These are phyloP conservation scores for Gymnopus androsaceus DNA, from an alignment of 1,284 basidiomycete species.

Conservation along the genomic window DNA sequence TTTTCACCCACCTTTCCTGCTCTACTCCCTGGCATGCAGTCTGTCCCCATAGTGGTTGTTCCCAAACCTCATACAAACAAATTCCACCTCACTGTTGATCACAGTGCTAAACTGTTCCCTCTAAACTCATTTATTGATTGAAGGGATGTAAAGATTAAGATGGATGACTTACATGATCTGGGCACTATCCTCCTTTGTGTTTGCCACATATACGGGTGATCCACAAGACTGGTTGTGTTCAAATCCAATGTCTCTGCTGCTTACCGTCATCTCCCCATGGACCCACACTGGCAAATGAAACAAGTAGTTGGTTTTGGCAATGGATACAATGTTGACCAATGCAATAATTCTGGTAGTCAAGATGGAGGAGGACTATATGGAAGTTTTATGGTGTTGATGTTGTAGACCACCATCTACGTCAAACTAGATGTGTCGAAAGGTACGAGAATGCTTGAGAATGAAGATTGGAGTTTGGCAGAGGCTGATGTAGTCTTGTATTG, in stretches of 20 bases:
- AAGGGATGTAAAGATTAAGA: constrained; percentile 19
- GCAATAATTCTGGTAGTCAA: background rate
- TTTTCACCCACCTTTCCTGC: constrained; percentile 40
- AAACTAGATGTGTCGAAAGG: background rate
- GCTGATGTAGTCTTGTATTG: background rate
- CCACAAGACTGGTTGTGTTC: too few species aligned
- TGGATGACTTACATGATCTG: too few species aligned
- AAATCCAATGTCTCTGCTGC: constrained; percentile 28
- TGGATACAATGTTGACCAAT: background rate
- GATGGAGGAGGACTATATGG: background rate
- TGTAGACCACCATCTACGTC: background rate
- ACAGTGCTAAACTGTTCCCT: constrained; percentile 33
- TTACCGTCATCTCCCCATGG: background rate
- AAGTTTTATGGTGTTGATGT: background rate
- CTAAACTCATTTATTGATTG: constrained; percentile 40
- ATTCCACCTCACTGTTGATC: constrained; percentile 42
- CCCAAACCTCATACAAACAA: constrained; percentile 42
- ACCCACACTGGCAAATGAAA: constrained; percentile 5
- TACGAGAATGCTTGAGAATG: background rate
- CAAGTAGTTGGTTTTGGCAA: background rate
- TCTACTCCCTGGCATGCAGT: constrained; percentile 48
- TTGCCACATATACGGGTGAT: too few species aligned
- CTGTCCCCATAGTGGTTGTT: constrained; percentile 40
- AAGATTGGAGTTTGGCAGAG: background rate
- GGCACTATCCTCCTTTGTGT: too few species aligned